Evolutionary conservation across 805 yeast genomes (phyloP).

Genomic region (Maudiozyma pseudohumilis): DNA sequence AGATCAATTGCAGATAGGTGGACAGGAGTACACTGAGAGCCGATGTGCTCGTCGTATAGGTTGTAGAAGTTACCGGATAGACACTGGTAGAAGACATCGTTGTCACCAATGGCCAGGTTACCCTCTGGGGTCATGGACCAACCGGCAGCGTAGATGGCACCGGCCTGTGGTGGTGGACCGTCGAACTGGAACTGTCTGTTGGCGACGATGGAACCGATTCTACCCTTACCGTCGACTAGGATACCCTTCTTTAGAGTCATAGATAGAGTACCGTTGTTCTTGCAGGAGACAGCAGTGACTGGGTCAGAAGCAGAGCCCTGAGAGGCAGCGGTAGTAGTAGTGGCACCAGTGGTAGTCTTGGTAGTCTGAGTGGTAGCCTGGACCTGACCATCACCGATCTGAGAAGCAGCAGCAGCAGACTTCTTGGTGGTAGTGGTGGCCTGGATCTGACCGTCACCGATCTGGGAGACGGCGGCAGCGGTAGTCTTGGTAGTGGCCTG

Average conservation of each 20-base stretch:
- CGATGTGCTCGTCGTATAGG: constrained; percentile 48
- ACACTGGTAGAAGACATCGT: constrained; percentile 53
- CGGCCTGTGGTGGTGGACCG: constrained; percentile 68
- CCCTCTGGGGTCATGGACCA: constrained; percentile 45
- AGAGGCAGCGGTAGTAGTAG: constrained; percentile 6
- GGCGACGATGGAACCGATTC: constrained; percentile 61
- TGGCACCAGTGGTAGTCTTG: constrained; percentile 12
- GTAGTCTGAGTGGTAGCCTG: constrained; percentile 28
- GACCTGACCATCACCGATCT: constrained; percentile 37
- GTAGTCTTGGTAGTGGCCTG: constrained; percentile 23
- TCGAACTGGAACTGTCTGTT: constrained; percentile 69
- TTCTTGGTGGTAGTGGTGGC: constrained; percentile 27
- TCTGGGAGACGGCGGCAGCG: constrained; percentile 28
- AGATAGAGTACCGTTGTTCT: constrained; percentile 35
- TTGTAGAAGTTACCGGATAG: constrained; percentile 59
- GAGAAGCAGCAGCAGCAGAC: constrained; percentile 30
- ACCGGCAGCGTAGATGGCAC: constrained; percentile 49
- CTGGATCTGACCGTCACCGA: constrained; percentile 24
- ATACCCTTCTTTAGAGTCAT: constrained; percentile 42
- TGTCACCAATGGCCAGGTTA: constrained; percentile 48
- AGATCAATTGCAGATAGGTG: constrained; percentile 49
- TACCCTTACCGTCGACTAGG: constrained; percentile 44
- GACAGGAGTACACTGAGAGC: constrained; percentile 54
- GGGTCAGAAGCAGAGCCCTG: constrained; percentile 11
- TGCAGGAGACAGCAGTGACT: constrained; percentile 30